Base-by-base conservation (phyloP, 306 rosid genomes). In the Cicer bijugum region DNA sequence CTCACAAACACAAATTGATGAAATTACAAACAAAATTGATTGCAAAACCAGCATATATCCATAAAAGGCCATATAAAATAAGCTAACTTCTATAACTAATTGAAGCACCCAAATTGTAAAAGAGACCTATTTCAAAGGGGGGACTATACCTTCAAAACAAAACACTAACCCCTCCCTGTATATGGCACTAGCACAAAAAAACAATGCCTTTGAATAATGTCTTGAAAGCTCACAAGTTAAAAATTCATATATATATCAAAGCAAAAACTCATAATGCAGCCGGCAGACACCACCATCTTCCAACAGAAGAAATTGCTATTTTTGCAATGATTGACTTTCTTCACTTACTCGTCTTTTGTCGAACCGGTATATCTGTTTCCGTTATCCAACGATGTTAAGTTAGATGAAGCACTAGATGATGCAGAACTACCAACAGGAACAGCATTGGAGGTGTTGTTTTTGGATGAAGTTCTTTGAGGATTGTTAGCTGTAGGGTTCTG, bases 341-440 rank as follows among this genome's bases (percentile, higher is more conserved):
- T 75, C 55, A 14, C 53, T 80, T 84, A 91, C 11, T 90, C 90
- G 42, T 79, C 81, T 75, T 93, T 88, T 16, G 89, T 46, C 50
- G 88, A 53, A 76, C 89, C 78, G 1, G 82, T 50, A 56, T 75
- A 45, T 51, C 82, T 87, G 1, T 66, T 56, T 45, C 78, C 82
- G 1, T 80, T 71, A 38, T 87, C 91, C 65, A 47, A 53, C 12
- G 85, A 80, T 6, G 89, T 84, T 10, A 90, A 43, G 59, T 68
- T 87, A 3, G 97, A 91, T 55, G 99, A 89, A n/a, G 82, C 83
- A 47, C 85, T 87, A 2, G 97, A 88, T 44, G 90, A 78, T 35
- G 16, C 44, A 17, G 73, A 66, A 43, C 84, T 80, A 50, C 85
- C 77, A 38, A 76, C 55, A 28, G 71, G 67, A 40, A 74, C 85